These are phyloP conservation scores for Neopestalotiopsis clavispora DNA, from an alignment of 2,329 filamentous ascomycete species.

Conservation along the genomic window DNA sequence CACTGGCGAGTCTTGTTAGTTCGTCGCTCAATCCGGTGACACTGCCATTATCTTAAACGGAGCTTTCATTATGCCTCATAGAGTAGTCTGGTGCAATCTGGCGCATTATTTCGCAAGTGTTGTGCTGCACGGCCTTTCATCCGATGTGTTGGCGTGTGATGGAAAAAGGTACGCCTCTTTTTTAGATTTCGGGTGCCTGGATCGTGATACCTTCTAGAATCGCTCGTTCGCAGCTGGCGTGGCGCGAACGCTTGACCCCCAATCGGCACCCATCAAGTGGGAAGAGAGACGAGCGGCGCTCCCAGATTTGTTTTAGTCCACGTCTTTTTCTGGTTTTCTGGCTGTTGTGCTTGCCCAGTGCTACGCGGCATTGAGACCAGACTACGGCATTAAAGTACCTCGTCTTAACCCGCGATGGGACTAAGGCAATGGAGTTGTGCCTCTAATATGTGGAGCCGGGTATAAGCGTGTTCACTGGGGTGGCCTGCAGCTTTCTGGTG, in stretches of 20 bases:
- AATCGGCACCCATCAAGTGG: too few species aligned
- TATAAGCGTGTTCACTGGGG: slow-evolving; percentile 2
- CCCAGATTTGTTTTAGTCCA: too few species aligned
- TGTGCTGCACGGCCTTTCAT: not conserved
- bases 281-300: too few species aligned
- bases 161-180: too few species aligned
- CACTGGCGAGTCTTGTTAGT: not conserved
- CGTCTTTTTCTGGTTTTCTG: not conserved
- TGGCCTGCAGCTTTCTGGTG: not conserved
- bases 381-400: not conserved
- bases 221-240: too few species aligned
- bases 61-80: not conserved
- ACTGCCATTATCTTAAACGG: not conserved
- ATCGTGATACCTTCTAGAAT: too few species aligned
- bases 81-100: not conserved
- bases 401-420: not conserved
- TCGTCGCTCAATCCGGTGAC: not conserved
- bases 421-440: not conserved
- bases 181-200: too few species aligned
- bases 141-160: not conserved
- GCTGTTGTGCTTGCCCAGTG: not conserved
- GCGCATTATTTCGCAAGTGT: not conserved
- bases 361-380: not conserved
- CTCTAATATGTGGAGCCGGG: slow-evolving; percentile 5
- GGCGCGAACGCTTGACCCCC: too few species aligned